A percentile compares a stretch with the other conserved stretches of the same genome.
These are phyloP conservation scores for Jamesozyma spencerorum DNA, from an alignment of 805 yeast species.

Conservation along the genomic window DNA sequence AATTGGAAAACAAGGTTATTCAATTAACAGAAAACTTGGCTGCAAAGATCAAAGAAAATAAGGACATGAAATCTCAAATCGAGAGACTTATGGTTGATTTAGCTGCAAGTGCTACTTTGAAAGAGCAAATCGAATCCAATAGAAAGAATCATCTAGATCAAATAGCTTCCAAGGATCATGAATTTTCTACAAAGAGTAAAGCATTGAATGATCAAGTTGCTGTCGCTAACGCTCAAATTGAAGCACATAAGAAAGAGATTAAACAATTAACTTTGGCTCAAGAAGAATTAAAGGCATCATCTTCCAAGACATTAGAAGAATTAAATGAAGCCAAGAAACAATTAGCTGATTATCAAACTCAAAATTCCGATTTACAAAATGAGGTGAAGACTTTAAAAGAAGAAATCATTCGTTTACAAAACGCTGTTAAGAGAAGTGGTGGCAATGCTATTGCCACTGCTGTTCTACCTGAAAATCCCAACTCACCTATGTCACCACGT, in stretches of 20 bases:
- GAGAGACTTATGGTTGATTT: constrained; percentile 41
- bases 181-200: constrained; percentile 42
- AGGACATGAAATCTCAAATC: constrained; percentile 55
- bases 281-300: constrained; percentile 53
- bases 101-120: constrained; percentile 44
- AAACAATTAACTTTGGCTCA: constrained; percentile 54
- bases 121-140: constrained; percentile 45
- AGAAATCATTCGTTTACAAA: constrained; percentile 39
- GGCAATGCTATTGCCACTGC: constrained; percentile 14
- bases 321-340: constrained; percentile 51
- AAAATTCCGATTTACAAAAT: constrained; percentile 56
- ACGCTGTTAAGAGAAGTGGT: constrained; percentile 25
- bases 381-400: constrained; percentile 42
- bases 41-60: constrained; percentile 72
- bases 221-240: constrained; percentile 46
- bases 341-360: constrained; percentile 48
- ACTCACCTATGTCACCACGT: constrained; percentile 5
- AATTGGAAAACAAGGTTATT: constrained; percentile 94
- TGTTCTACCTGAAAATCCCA: constrained; percentile 26
- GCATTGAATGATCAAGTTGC: constrained; percentile 47
- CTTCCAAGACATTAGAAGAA: constrained; percentile 51
- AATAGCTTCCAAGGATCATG: constrained; percentile 36
- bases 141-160: constrained; percentile 45
- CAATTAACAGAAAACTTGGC: constrained; percentile 83
- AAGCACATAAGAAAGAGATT: constrained; percentile 49